Base-by-base conservation (phyloP, 2,329 filamentous ascomycete species). In the Penicillium palitans region DNA sequence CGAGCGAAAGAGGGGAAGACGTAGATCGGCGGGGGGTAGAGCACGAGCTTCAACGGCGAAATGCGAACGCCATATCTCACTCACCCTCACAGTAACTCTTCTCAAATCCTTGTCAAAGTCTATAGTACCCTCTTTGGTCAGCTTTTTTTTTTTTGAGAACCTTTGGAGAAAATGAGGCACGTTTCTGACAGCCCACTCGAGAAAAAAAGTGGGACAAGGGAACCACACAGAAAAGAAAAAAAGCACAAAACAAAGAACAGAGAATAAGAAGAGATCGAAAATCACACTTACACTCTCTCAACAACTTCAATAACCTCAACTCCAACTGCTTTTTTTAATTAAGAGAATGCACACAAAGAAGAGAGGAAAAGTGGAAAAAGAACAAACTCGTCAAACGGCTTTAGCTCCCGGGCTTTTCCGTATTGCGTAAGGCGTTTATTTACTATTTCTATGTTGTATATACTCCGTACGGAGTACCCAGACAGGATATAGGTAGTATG, bases 341-440 rank as follows among this genome's bases (percentile, higher is more conserved):
- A 58, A 48, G 47, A 60, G 50, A 53, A 53, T 45, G 45, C 58
- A 61, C 39, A 57, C 42, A 47, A 57, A 44, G 33, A 58, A 47
- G 52, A 56, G 42, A 58, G 55, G 51, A 60, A 62, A 65, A 58
- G 60, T 58, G 52, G 55, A 48, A 61, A 59, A 57, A 48, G 21
- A 24, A 54, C 62, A 68, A 68, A 67, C 65, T 66, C 63, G 61
- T 66, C 65, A 68, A 69, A 70, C 66, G 60, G 21, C 54, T 68
- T 71, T 72, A 73, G 64, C 71, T 74, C 67, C 74, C 73, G 72
- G 63, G 59, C 72, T 68, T 70, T 75, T 68, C 74, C 73, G 72
- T 63, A 72, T 74, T 71, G 69, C 72, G 72, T 74, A 74, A 73
- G 69, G 27, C 39, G 40, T 37, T 40, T 39, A 46, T 25, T 46